These are phyloP conservation scores for Misopates orontium DNA, from an alignment of 257 asterid genomes.

Conservation along the genomic window DNA sequence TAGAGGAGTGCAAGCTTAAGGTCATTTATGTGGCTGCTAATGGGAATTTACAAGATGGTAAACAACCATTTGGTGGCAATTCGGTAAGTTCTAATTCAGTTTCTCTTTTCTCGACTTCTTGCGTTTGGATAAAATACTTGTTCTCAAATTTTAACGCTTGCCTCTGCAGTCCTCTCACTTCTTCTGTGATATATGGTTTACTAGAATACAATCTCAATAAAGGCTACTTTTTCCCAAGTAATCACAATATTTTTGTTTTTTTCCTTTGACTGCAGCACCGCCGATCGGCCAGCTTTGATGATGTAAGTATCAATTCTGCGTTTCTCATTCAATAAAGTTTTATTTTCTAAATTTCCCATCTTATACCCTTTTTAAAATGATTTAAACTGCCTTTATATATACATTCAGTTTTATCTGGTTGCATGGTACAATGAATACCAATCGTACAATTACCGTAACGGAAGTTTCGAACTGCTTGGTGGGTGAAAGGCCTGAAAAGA, in stretches of 20 bases:
- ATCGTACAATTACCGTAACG: too few species aligned
- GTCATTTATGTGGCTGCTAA: conserved; percentile 51
- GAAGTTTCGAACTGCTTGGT: too few species aligned
- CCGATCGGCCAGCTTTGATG: conserved; percentile 25
- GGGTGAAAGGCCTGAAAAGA: too few species aligned
- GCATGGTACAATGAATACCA: too few species aligned
- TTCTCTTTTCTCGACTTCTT: neutral
- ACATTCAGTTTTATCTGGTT: too few species aligned
- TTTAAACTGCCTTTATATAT: too few species aligned
- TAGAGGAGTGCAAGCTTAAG: conserved; percentile 76
- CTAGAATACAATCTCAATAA: neutral
- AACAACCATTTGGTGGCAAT: conserved; percentile 22
- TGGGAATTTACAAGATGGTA: conserved; percentile 37
- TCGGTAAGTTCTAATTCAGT: conserved; percentile 37
- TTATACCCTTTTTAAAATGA: too few species aligned
- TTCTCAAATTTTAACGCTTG: neutral
- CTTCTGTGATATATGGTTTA: neutral
- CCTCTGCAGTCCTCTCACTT: neutral
- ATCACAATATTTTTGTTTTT: neutral
- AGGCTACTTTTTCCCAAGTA: neutral
- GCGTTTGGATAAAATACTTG: neutral
- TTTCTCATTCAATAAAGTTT: neutral
- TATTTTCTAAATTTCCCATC: neutral
- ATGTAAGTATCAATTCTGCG: conserved; percentile 18
- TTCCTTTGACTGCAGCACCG: conserved; percentile 23